These are phyloP conservation scores for Rhypophila decipiens DNA, from an alignment of 495 filamentous ascomycete genomes.

Conservation along the genomic window DNA sequence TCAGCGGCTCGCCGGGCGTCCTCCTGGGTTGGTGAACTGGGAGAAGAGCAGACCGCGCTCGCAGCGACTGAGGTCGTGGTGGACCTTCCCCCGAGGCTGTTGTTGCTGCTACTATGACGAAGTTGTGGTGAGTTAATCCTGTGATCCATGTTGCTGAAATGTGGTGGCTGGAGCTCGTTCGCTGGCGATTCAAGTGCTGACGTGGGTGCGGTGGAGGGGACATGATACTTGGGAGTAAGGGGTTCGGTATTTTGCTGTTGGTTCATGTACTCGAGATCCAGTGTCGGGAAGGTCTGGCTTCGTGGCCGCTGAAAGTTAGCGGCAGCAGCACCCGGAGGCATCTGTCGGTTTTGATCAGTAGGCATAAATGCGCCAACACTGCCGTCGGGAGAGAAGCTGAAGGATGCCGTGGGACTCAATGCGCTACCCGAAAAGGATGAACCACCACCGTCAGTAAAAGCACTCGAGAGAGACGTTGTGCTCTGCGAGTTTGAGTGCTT, in stretches of 20 bases:
- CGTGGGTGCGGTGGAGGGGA: conserved; percentile 48
- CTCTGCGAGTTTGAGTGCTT: conserved; percentile 51
- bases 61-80: conserved; percentile 34
- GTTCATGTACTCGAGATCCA: conserved; percentile 68
- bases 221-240: conserved; percentile 57
- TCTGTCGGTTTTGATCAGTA: conserved; percentile 56
- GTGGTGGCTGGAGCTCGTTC: conserved; percentile 46
- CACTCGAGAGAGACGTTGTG: conserved; percentile 48
- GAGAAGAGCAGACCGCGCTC: conserved; percentile 39
- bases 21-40: conserved; percentile 75
- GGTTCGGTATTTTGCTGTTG: conserved; percentile 56
- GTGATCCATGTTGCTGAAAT: conserved; percentile 49
- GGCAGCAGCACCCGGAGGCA: conserved; percentile 32
- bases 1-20: conserved; percentile 84
- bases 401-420: conserved; percentile 79
- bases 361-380: conserved; percentile 64
- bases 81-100: conserved; percentile 42
- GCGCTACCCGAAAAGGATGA: conserved; percentile 68
- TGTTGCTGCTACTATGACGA: conserved; percentile 49
- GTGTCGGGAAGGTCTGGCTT: conserved; percentile 84
- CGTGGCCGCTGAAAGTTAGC: conserved; percentile 67
- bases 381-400: conserved; percentile 70
- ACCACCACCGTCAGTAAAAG: conserved; percentile 54
- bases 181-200: conserved; percentile 67
- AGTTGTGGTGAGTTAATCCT: conserved; percentile 45